These are phyloP conservation scores for Magnusiomyces magnusii DNA, from an alignment of 1,139 yeast species.

Conservation along the genomic window DNA sequence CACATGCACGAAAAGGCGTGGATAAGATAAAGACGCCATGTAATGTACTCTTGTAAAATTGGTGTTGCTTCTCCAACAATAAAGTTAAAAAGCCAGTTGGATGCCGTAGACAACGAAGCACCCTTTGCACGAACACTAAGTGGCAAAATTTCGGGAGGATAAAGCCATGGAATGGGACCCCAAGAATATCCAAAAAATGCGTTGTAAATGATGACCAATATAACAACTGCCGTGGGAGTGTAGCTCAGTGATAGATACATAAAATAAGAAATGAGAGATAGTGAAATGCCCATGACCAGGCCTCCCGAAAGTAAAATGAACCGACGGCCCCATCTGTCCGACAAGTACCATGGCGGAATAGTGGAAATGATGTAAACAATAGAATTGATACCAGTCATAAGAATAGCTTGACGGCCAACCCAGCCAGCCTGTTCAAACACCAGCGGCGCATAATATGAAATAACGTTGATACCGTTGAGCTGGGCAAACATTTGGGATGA, in stretches of 20 bases:
- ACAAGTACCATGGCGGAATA: slow-evolving; percentile 85
- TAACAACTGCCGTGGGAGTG: slow-evolving; percentile 68
- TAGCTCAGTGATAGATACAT: slow-evolving; percentile 49
- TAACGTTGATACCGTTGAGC: slow-evolving; percentile 85
- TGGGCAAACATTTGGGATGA: slow-evolving; percentile 90
- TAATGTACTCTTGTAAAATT: slow-evolving; percentile 63
- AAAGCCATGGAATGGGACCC: slow-evolving; percentile 96
- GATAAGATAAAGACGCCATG: slow-evolving; percentile 74
- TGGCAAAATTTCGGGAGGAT: slow-evolving; percentile 84
- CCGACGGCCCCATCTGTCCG: slow-evolving; percentile 87
- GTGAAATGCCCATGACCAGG: slow-evolving; percentile 64
- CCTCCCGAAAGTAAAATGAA: slow-evolving; percentile 76
- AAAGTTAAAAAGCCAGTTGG: slow-evolving; percentile 93
- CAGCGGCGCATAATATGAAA: slow-evolving; percentile 87
- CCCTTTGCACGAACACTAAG: slow-evolving; percentile 85
- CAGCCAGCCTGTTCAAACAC: slow-evolving; percentile 95
- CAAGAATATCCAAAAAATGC: slow-evolving; percentile 80
- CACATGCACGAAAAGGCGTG: slow-evolving; percentile 72
- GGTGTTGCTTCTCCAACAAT: slow-evolving; percentile 91
- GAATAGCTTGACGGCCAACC: slow-evolving; percentile 78
- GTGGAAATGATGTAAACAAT: slow-evolving; percentile 68
- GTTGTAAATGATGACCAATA: slow-evolving; percentile 68
- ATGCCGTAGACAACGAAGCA: slow-evolving; percentile 84
- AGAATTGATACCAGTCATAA: slow-evolving; percentile 87
- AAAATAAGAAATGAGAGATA: slow-evolving; percentile 59